A percentile compares a stretch with the other conserved stretches of the same genome.
These are phyloP conservation scores for Aschersonia sp. DNA, from an alignment of 2,329 filamentous ascomycete species.

Conservation along the genomic window DNA sequence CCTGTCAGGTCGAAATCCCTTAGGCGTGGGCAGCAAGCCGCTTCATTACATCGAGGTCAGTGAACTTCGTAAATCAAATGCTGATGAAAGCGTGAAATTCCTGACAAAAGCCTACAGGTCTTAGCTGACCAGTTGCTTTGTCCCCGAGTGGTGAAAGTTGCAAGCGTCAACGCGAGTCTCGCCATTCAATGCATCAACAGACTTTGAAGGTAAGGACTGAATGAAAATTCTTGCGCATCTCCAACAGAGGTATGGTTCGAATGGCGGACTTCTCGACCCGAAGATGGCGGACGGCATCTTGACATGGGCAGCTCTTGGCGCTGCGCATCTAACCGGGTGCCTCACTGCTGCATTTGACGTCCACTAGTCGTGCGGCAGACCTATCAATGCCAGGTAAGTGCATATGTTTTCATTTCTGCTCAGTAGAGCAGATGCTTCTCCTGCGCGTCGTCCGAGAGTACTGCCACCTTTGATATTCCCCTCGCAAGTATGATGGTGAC, in stretches of 20 bases:
- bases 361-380: background rate
- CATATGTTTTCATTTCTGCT: background rate
- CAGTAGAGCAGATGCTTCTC: background rate
- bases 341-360: no score
- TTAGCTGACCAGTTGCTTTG: background rate
- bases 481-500: background rate
- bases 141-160: background rate
- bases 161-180: background rate
- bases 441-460: background rate
- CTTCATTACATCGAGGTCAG: no score
- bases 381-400: background rate
- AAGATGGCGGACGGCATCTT: no score
- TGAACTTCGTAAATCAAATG: no score
- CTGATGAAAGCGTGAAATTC: no score
- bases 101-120: background rate
- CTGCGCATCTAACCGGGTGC: no score
- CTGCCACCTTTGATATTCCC: background rate
- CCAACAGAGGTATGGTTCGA: no score
- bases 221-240: no score
- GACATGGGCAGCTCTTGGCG: no score
- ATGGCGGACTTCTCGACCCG: no score
- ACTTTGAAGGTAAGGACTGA: constrained; percentile 2
- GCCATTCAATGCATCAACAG: constrained; percentile 4
- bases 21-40: no score
- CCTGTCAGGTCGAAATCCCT: no score